These are phyloP conservation scores for Suillus occidentalis DNA, from an alignment of 768 basidiomycete genomes.

Conservation along the genomic window DNA sequence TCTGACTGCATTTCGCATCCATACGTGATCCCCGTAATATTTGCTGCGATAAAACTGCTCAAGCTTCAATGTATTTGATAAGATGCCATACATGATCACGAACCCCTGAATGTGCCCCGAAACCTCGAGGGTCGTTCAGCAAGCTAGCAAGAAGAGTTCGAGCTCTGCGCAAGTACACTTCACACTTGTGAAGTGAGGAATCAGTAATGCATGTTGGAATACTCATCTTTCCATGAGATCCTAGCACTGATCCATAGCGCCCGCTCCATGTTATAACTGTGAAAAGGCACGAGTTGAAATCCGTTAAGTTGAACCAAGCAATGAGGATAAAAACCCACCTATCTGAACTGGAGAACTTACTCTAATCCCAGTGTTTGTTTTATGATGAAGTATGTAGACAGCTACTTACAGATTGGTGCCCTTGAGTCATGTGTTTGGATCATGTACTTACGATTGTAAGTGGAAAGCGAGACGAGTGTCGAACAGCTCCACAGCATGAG, in stretches of 20 bases:
- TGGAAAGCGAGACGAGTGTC: background rate
- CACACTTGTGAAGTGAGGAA: slow-evolving; percentile 14
- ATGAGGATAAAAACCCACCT: background rate
- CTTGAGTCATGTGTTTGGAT: background rate
- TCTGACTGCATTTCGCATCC: slow-evolving; percentile 19
- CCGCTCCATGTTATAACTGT: slow-evolving; percentile 25
- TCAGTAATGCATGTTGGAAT: slow-evolving; percentile 16
- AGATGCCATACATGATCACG: background rate
- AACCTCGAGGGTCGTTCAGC: slow-evolving; percentile 17
- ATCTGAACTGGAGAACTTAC: background rate
- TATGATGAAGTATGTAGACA: background rate
- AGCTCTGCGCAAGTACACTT: slow-evolving; percentile 10
- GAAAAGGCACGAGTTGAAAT: background rate
- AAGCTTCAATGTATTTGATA: background rate
- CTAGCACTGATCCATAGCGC: slow-evolving; percentile 19
- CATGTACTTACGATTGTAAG: background rate
- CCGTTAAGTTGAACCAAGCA: background rate
- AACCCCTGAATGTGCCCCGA: slow-evolving; percentile 17
- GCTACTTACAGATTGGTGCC: background rate
- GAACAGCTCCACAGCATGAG: background rate
- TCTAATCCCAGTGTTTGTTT: background rate
- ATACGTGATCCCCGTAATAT: slow-evolving; percentile 22
- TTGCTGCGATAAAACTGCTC: slow-evolving; percentile 20
- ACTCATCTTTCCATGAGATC: slow-evolving; percentile 18
- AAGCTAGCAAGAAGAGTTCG: slow-evolving; percentile 13